Conservation (phyloP, 306 rosid genomes). For the Aeschynomene evenia region DNA sequence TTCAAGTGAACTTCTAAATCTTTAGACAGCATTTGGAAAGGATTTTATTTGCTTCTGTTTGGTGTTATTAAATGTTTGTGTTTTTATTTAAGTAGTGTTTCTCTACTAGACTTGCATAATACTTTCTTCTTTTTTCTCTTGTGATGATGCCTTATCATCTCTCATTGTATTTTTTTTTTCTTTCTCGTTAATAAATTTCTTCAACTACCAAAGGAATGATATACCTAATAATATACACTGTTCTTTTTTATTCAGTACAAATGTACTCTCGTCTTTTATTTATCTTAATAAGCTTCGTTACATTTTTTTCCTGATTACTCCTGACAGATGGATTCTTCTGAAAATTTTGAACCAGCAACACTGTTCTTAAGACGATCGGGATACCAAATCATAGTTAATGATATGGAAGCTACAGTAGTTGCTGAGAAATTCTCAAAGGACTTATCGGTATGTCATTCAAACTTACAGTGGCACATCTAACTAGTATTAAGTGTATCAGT, state of each 20-base stretch:
- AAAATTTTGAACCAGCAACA: constrained; percentile 81
- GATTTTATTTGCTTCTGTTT: no score
- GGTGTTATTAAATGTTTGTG: no score
- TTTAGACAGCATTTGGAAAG: no score
- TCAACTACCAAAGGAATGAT: background rate
- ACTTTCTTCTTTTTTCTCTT: no score
- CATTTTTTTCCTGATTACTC: constrained; percentile 22
- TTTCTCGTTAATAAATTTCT: background rate
- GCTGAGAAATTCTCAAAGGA: constrained; percentile 81
- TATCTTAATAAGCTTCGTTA: constrained; percentile 4
- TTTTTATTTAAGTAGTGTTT: no score
- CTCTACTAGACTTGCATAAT: no score
- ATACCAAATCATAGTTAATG: constrained; percentile 64
- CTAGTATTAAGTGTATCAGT: background rate
- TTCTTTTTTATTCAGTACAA: no score
- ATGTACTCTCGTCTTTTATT: background rate
- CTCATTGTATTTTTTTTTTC: background rate
- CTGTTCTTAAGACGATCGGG: constrained; percentile 66
- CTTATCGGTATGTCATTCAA: constrained; percentile 63
- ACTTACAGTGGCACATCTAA: background rate
- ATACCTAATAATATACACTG: constrained; percentile 1
- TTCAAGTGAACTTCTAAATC: no score
- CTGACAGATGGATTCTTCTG: constrained; percentile 77
- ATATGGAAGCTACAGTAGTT: constrained; percentile 52
- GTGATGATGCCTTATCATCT: no score